Percentiles rank a stretch among this genome's conserved stretches.
Evolutionary conservation across 768 basidiomycete genomes (phyloP).

Genomic region (Pholiota molesta): DNA sequence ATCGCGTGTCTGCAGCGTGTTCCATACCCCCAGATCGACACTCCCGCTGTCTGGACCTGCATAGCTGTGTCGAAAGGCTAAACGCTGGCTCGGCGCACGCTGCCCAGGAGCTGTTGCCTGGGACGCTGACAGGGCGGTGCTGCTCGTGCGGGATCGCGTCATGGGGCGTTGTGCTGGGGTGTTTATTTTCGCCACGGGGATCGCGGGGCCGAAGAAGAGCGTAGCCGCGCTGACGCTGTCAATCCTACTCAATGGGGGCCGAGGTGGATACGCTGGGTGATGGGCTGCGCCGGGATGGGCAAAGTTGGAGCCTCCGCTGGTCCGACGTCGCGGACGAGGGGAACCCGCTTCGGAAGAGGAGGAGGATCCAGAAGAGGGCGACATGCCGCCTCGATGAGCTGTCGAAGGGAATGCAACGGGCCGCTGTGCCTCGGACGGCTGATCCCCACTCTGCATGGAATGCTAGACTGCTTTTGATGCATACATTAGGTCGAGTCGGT

Average conservation of each 20-base stretch:
- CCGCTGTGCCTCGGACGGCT: slow-evolving; percentile 34
- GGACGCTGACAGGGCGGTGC: slow-evolving; percentile 1
- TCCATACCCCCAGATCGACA: slow-evolving; percentile 37
- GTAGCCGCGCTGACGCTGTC: slow-evolving; percentile 63
- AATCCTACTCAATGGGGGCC: slow-evolving; percentile 50
- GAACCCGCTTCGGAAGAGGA: slow-evolving; percentile 56
- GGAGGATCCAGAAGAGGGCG: slow-evolving; percentile 35
- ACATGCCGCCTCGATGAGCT: slow-evolving; percentile 40
- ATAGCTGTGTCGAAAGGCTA: slow-evolving; percentile 65
- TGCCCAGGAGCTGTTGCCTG: slow-evolving; percentile 28
- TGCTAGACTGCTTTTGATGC: slow-evolving; percentile 20
- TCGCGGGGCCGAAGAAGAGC: slow-evolving; percentile 68
- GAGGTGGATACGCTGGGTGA: slow-evolving; percentile 28
- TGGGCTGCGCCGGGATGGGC: slow-evolving; percentile 21
- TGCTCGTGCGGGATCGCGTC: slow-evolving; percentile 20
- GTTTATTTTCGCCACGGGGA: slow-evolving; percentile 27
- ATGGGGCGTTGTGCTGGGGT: slow-evolving; percentile 18
- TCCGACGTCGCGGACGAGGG: slow-evolving; percentile 56
- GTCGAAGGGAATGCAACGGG: slow-evolving; percentile 45
- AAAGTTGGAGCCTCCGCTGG: slow-evolving; percentile 35
- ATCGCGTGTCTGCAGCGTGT: slow-evolving; percentile 40
- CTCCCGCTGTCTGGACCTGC: slow-evolving; percentile 47
- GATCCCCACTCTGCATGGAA: slow-evolving; percentile 19
- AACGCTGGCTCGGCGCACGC: slow-evolving; percentile 31
- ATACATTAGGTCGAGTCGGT: slow-evolving; percentile 12